Conservation (phyloP, 2,329 filamentous ascomycete species). For the Fusarium sublunatum region DNA sequence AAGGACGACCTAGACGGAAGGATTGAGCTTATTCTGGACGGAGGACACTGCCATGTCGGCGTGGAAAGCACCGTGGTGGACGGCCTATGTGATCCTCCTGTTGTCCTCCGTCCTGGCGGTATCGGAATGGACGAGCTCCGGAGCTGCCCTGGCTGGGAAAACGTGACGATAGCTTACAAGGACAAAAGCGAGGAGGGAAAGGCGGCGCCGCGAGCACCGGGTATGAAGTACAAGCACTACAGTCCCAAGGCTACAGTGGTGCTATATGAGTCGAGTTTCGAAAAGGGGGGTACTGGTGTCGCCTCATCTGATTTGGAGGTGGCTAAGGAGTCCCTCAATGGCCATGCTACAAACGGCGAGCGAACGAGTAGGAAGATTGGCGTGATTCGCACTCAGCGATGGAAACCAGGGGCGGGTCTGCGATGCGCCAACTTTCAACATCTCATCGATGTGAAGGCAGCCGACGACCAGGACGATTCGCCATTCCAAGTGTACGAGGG, state of each 20-base stretch:
- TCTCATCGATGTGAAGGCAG: constrained; percentile 28
- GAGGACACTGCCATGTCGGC: constrained; percentile 85
- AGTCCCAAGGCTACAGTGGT: constrained; percentile 89
- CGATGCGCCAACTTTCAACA: constrained; percentile 47
- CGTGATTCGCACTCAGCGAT: constrained; percentile 66
- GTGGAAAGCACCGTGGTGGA: constrained; percentile 98
- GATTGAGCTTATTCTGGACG: constrained; percentile 89
- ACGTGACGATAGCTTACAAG: constrained; percentile 80
- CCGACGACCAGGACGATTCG: constrained; percentile 47
- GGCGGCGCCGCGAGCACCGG: constrained; percentile 81
- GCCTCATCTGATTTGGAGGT: constrained; percentile 50
- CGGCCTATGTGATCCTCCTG: constrained; percentile 82
- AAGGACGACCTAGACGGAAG: constrained; percentile 83
- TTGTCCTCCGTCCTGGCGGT: constrained; percentile 87
- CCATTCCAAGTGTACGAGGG: constrained; percentile 57
- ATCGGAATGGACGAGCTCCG: constrained; percentile 84
- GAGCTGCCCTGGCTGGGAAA: constrained; percentile 81
- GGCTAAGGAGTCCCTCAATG: constrained; percentile 41
- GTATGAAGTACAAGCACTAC: constrained; percentile 99
- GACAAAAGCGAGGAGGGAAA: constrained; percentile 76
- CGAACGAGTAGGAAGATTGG: constrained; percentile 55
- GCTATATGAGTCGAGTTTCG: constrained; percentile 74
- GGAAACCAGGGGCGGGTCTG: constrained; percentile 60
- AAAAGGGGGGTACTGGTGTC: constrained; percentile 52
- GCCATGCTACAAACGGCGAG: constrained; percentile 33